Conservation (phyloP, 176 grass and related monocot genomes). For the Secale cereale region DNA sequence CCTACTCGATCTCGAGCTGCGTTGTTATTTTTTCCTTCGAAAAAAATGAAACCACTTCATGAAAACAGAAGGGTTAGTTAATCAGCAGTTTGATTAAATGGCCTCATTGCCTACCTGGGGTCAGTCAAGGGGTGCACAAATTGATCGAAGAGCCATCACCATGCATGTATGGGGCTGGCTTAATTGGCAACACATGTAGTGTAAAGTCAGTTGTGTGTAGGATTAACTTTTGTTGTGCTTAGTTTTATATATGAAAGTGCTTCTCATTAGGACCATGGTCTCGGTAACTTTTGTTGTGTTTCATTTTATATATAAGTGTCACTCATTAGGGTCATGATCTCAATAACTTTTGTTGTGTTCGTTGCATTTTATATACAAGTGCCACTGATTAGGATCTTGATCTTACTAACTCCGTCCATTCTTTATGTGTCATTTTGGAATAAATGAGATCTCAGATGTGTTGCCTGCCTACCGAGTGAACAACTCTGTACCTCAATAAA, state of each 20-base stretch:
- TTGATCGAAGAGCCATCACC: not conserved
- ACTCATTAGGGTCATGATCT: not conserved
- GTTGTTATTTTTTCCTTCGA: no score
- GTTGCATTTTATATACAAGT: not conserved
- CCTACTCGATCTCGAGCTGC: no score
- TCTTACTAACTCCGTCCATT: not conserved
- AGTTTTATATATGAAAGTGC: not conserved
- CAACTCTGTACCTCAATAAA: no score
- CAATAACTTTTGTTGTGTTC: not conserved
- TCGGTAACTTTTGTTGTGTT: not conserved
- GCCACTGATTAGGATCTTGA: not conserved
- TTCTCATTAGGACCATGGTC: not conserved
- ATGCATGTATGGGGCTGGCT: not conserved
- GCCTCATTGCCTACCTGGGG: not conserved
- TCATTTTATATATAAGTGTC: not conserved
- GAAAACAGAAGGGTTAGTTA: not conserved
- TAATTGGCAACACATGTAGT: not conserved
- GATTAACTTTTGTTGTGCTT: not conserved
- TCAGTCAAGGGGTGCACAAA: not conserved
- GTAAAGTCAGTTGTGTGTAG: not conserved
- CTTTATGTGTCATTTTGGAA: not conserved
- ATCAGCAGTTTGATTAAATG: not conserved
- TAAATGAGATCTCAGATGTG: no score
- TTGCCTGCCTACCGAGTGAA: no score
- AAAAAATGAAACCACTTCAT: not conserved